Conservation (phyloP, 1,284 basidiomycete genomes). For the Psilocybe mexicana region DNA sequence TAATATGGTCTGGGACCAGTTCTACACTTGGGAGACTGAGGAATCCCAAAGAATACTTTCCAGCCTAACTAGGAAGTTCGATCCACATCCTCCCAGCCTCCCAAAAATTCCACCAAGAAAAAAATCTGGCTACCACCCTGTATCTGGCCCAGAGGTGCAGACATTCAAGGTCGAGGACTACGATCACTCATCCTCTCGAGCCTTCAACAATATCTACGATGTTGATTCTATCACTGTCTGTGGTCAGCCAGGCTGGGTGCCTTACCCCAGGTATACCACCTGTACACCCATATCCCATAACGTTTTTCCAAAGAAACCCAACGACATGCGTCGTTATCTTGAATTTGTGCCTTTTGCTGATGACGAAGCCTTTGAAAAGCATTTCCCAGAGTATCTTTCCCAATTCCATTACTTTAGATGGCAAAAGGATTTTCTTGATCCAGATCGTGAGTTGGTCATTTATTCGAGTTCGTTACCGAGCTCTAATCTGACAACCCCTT, state of each 20-base stretch:
- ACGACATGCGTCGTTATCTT: constrained; percentile 7
- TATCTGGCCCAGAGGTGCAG: neutral
- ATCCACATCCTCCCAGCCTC: neutral
- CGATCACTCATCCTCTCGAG: neutral
- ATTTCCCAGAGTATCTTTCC: constrained; percentile 21
- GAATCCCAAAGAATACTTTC: constrained; percentile 5
- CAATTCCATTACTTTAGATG: constrained; percentile 31
- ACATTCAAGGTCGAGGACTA: constrained; percentile 8
- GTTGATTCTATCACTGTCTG: neutral
- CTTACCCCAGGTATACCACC: constrained; percentile 30
- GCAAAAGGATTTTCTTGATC: constrained; percentile 38
- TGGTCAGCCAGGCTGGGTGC: neutral
- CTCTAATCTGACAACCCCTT: neutral
- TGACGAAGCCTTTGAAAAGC: constrained; percentile 31
- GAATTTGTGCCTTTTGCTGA: constrained; percentile 38
- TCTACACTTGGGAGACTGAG: constrained; percentile 20
- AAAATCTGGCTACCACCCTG: neutral
- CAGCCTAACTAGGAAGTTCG: neutral
- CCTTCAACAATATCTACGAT: neutral
- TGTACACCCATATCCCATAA: constrained; percentile 34
- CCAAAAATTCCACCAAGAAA: neutral
- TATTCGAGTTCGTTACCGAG: neutral
- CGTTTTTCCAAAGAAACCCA: constrained; percentile 10
- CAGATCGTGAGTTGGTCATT: constrained; percentile 39
- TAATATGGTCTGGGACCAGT: constrained; percentile 16